These are phyloP conservation scores for Ophiostoma sp. DNA, from an alignment of 2,329 filamentous ascomycete genomes.

Conservation along the genomic window DNA sequence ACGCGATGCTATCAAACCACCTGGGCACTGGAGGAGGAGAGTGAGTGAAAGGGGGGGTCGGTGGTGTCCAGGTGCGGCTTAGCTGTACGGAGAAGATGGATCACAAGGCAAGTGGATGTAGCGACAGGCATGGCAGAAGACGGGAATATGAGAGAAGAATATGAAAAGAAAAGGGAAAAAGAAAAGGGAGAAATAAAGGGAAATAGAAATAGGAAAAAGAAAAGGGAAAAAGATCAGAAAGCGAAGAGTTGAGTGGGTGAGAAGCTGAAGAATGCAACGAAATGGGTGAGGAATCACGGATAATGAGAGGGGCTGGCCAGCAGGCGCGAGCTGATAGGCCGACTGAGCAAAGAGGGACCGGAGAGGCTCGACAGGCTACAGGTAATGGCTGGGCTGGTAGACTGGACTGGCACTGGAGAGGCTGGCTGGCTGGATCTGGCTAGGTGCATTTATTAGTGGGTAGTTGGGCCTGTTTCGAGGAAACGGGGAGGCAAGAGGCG, in stretches of 20 bases:
- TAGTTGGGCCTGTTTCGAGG: too few species aligned
- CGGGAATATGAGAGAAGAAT: too few species aligned
- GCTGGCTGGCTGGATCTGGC: too few species aligned
- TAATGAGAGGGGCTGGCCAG: conserved; percentile 7
- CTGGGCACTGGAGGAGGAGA: neutral
- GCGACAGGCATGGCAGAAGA: neutral
- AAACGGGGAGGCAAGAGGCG: too few species aligned
- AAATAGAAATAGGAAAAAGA: neutral
- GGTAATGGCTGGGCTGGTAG: neutral
- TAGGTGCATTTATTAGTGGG: too few species aligned
- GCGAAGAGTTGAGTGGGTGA: neutral
- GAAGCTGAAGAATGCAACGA: neutral
- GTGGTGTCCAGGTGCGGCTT: neutral
- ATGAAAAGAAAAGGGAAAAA: neutral
- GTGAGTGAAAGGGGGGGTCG: neutral
- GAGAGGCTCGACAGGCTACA: too few species aligned
- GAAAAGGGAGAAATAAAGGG: neutral
- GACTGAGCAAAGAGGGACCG: too few species aligned
- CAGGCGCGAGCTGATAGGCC: too few species aligned
- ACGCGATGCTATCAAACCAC: neutral
- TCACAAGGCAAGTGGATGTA: neutral
- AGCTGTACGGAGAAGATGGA: neutral
- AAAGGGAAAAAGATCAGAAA: neutral
- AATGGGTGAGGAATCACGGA: neutral
- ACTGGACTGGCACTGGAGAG: too few species aligned